Conservation (phyloP, 306 rosid genomes). For the Corylus heterophylla region DNA sequence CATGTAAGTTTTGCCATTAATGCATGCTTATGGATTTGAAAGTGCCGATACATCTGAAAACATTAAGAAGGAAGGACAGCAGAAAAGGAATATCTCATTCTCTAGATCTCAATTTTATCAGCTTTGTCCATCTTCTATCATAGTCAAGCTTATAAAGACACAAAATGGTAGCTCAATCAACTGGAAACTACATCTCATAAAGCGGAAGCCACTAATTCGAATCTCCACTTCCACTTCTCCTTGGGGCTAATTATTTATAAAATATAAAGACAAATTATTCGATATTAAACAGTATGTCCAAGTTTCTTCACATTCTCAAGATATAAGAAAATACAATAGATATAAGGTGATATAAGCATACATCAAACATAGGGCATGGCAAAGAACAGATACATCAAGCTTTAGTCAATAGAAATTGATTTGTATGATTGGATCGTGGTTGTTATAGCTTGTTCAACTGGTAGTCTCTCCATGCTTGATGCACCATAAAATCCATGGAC, state of each 20-base stretch:
- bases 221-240: too few species aligned
- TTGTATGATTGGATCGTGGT: constrained; percentile 72
- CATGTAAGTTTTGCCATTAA: not conserved
- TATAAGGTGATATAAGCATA: constrained; percentile 7
- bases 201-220: too few species aligned
- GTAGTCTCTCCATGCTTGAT: constrained; percentile 93
- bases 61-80: not conserved
- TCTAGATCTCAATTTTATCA: not conserved
- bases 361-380: constrained; percentile 22
- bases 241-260: too few species aligned
- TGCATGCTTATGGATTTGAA: not conserved
- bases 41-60: not conserved
- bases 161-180: too few species aligned
- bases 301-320: constrained; percentile 15
- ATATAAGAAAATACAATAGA: constrained; percentile 9
- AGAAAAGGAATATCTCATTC: not conserved
- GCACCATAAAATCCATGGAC: constrained; percentile 97
- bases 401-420: constrained; percentile 60
- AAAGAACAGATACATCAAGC: constrained; percentile 28
- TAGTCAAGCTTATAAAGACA: not conserved
- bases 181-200: too few species aligned
- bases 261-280: not conserved
- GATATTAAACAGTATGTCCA: not conserved
- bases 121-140: not conserved
- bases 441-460: constrained; percentile 90